Base-by-base conservation (phyloP, 169 alveolate genomes). In the Ichthyophthirius multifiliis region DNA sequence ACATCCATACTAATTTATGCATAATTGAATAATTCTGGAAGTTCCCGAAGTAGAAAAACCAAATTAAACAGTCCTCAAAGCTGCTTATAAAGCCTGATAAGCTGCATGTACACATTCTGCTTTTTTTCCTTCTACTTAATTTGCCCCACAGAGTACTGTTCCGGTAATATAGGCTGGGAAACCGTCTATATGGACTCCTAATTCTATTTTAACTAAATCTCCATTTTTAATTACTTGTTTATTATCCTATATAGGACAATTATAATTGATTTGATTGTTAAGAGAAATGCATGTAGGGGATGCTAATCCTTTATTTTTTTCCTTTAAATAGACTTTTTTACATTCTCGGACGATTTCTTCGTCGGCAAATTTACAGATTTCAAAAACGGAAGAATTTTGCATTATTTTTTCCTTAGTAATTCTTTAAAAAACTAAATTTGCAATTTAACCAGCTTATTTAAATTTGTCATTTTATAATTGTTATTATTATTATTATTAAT, bases 241-340 rank as follows among this genome's bases (percentile, higher is more conserved):
- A 27, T 94, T 84, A 67, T 88, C 92, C 32, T 88, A 90, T 27
- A 92, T 82, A 1, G 99, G 99, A n/a, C 99, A 93, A 76, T 87
- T 97, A 83, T 98, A 90, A 27, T 97, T 99, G 79, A 97, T 92
- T 30, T 97, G 79, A 83, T 98, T 98, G 85, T 98, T 98, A 7
- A 98, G 96, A 39, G 99, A 95, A 48, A 98, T 89, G 67, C 99
- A 94, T 15, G 99, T 97, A 18, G 99, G 99, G 90, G 97, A 97
- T 23, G 99, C 99, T 27, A 98, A 90, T 16, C 99, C 99, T 90
- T 97, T 97, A 67, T 92, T 96, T 18, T 94, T 83, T 79, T 93
- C 92, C 83, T 94, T 93, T 3, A 39, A 27, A 23, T 27, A 55
- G 31, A 55, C 71, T 55, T 55, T 55, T 23, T 55, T 55, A 27